A percentile compares a stretch with the other conserved stretches of the same genome.
Conservation (phyloP, 805 yeast genomes). For the Maudiozyma saulgeensis region DNA sequence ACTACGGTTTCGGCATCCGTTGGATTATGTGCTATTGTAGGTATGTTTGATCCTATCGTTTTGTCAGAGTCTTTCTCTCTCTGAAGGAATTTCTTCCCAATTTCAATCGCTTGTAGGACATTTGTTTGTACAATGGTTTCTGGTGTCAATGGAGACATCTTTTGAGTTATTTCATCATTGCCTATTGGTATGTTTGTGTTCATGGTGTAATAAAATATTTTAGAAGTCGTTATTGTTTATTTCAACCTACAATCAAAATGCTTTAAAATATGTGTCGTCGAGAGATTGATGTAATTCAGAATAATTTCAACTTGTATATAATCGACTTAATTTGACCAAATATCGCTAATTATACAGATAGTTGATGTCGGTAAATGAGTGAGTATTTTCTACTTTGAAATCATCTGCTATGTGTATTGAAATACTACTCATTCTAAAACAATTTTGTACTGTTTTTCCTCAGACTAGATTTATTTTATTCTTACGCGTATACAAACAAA, state of each 20-base stretch:
- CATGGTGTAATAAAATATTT: neutral
- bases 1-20: conserved; percentile 6
- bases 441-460: too few species aligned
- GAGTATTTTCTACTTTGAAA: too few species aligned
- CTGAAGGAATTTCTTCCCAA: conserved; percentile 8
- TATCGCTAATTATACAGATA: too few species aligned
- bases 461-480: neutral
- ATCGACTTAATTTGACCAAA: too few species aligned
- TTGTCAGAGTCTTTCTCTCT: neutral
- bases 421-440: too few species aligned
- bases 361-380: too few species aligned
- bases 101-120: conserved; percentile 1
- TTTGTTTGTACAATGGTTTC: neutral
- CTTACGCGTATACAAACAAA: conserved; percentile 3
- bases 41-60: neutral
- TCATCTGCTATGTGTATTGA: too few species aligned
- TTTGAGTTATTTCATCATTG: neutral
- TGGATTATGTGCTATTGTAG: neutral
- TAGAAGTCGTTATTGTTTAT: neutral
- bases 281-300: too few species aligned
- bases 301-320: too few species aligned
- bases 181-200: neutral
- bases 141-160: neutral
- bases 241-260: too few species aligned
- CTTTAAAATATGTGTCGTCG: too few species aligned